Percentiles rank a stretch among this genome's conserved stretches.
Conservation (phyloP, 495 filamentous ascomycete genomes). For the Gamarada debralockiae region DNA sequence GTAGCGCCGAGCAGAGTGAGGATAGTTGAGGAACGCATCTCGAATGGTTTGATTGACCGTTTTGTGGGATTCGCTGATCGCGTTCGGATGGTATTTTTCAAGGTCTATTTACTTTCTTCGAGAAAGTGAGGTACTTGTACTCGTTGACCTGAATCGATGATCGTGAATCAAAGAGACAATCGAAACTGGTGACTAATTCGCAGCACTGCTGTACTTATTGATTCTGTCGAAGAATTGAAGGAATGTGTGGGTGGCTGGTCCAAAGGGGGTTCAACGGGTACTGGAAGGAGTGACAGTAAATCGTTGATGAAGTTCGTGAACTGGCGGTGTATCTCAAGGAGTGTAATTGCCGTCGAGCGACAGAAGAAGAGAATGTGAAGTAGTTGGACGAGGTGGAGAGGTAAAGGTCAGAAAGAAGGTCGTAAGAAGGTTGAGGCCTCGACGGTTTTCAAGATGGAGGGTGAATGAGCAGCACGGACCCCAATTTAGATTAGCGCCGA, state of each 20-base stretch:
- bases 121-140: slow-evolving; percentile 14
- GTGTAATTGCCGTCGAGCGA: slow-evolving; percentile 24
- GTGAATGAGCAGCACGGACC: too few species aligned
- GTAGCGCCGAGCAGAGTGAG: slow-evolving; percentile 59
- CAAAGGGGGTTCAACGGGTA: slow-evolving; percentile 19
- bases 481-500: too few species aligned
- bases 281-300: slow-evolving; percentile 39
- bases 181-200: slow-evolving; percentile 22
- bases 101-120: slow-evolving; percentile 17
- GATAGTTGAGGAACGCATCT: slow-evolving; percentile 68
- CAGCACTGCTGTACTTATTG: slow-evolving; percentile 24
- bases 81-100: slow-evolving; percentile 5
- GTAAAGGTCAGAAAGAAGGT: slow-evolving; percentile 12
- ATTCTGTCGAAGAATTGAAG: slow-evolving; percentile 30
- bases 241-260: slow-evolving; percentile 21
- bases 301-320: slow-evolving; percentile 24
- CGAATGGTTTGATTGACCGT: slow-evolving; percentile 23
- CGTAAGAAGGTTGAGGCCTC: background rate
- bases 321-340: slow-evolving; percentile 24
- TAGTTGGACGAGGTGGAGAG: slow-evolving; percentile 29
- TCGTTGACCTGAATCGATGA: slow-evolving; percentile 8
- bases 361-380: slow-evolving; percentile 22
- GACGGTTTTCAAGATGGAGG: background rate
- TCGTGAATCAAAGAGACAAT: slow-evolving; percentile 4
- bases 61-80: slow-evolving; percentile 14